A percentile compares a stretch with the other conserved stretches of the same genome.
These are phyloP conservation scores for Pseudogymnoascus sp. DNA, from an alignment of 2,329 filamentous ascomycete genomes.

Conservation along the genomic window DNA sequence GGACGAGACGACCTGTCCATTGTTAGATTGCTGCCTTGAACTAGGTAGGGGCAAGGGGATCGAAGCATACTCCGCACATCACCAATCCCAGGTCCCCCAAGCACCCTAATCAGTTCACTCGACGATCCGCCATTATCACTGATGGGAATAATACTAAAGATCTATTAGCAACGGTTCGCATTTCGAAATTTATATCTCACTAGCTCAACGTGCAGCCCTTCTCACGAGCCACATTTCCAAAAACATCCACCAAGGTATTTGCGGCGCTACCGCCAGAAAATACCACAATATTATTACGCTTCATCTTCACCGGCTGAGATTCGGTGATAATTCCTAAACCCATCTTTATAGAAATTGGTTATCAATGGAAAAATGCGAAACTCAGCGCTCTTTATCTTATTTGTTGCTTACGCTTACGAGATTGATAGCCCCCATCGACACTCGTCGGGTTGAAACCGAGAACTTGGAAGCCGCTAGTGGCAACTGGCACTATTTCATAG, in stretches of 20 bases:
- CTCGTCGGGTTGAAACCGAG: slow-evolving; percentile 2
- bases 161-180: slow-evolving; percentile 57
- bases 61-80: slow-evolving; percentile 59
- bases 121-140: slow-evolving; percentile 94
- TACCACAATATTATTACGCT: slow-evolving; percentile 60
- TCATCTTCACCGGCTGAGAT: not conserved
- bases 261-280: slow-evolving; percentile 93
- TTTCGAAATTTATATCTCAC: slow-evolving; percentile 21
- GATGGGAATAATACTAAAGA: slow-evolving; percentile 69
- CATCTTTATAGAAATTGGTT: not conserved
- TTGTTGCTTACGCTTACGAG: not conserved
- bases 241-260: slow-evolving; percentile 89
- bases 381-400: not conserved
- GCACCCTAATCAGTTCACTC: slow-evolving; percentile 87
- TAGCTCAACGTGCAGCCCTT: slow-evolving; percentile 30
- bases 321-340: slow-evolving; percentile 4
- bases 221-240: slow-evolving; percentile 48
- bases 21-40: not conserved
- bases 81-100: slow-evolving; percentile 83
- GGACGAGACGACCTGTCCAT: slow-evolving; percentile 69
- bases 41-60: not conserved
- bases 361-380: not conserved
- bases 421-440: not conserved
- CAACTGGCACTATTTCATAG: not conserved
- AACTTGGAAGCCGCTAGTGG: not conserved